Evolutionary conservation across 148 eudicot genomes (phyloP), one percentile per base, ranked within the genome.

Genomic region (Agrostemma githago): DNA sequence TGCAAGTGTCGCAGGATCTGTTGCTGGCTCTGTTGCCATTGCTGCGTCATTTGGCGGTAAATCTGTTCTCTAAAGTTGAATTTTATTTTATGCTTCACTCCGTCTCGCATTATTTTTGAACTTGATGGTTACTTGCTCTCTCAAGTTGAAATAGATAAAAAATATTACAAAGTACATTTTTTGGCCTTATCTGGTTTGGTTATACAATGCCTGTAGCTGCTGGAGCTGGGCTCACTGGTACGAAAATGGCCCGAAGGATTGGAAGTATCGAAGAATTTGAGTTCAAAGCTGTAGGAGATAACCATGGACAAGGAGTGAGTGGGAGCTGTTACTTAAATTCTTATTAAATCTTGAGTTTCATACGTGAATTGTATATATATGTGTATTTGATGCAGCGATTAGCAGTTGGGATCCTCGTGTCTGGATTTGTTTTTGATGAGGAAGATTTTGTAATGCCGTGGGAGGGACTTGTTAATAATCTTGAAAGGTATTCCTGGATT

Each of bases 41-140:
- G 99, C 96, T 81, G 99, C 99, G 72, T 95, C 99, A 66, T 95
- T 95, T 89, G 99, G 98, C 76, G 98, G 98, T 95, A 70, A 77
- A 68, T 5, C 12, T 58, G 16, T 39, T 42, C 59, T 5, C 39
- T 20, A 17, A 26, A 38, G 0, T 56, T 41, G 26, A 58, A 53
- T 56, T 58, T 10, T 79, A 14, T 76, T 60, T 16, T 26, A 10
- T 77, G 54, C 11, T 62, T 60, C 48, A 21, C 26, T 12, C 19
- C 57, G 2, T 66, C 15, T 42, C 9, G 1, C 21, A 6, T 54
- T 11, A 12, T 17, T 71, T 58, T 44, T 65, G 43, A 59, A 71
- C 62, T 34, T 65, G 20, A 42, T 67, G 39, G 46, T 67, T 54
- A 43, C 19, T 3, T 70, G 71, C 37, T 48, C 11, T 42, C 16